Percentiles rank a stretch among this genome's conserved stretches.
Conservation (phyloP, 495 filamentous ascomycete species). For the Thermochaetoides thermophila region DNA sequence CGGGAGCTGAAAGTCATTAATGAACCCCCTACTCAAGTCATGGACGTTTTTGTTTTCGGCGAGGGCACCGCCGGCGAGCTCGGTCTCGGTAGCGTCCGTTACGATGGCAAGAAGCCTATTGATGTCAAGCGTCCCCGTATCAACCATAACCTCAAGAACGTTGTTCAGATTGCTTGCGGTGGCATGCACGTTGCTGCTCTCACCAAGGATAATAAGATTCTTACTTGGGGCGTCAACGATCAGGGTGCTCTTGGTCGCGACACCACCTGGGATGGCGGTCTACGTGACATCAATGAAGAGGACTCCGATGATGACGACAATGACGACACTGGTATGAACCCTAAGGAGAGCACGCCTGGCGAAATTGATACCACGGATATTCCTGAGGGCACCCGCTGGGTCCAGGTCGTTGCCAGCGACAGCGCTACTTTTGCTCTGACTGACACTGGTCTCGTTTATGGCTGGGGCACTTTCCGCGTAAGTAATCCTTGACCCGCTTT, state of each 20-base stretch:
- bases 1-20: slow-evolving; percentile 23
- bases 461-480: slow-evolving; percentile 59
- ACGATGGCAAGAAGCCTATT: slow-evolving; percentile 36
- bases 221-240: slow-evolving; percentile 60
- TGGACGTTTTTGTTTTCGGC: slow-evolving; percentile 42
- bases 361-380: slow-evolving; percentile 30
- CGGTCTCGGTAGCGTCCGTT: slow-evolving; percentile 30
- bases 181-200: slow-evolving; percentile 51
- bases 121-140: slow-evolving; percentile 42
- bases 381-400: slow-evolving; percentile 38
- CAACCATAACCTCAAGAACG: slow-evolving; percentile 37
- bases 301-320: slow-evolving; percentile 24
- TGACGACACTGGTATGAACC: slow-evolving; percentile 37
- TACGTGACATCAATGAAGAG: slow-evolving; percentile 46
- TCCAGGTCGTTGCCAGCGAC: slow-evolving; percentile 48
- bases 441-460: slow-evolving; percentile 45
- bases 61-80: slow-evolving; percentile 41
- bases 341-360: slow-evolving; percentile 44
- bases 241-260: slow-evolving; percentile 51
- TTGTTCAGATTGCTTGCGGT: slow-evolving; percentile 47
- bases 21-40: slow-evolving; percentile 22
- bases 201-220: slow-evolving; percentile 48
- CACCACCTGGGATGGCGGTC: slow-evolving; percentile 37
- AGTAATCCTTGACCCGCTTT: too few species aligned
- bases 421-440: slow-evolving; percentile 51